These are phyloP conservation scores for Sugiyamaella floridensis DNA, from an alignment of 805 yeast genomes.

Conservation along the genomic window DNA sequence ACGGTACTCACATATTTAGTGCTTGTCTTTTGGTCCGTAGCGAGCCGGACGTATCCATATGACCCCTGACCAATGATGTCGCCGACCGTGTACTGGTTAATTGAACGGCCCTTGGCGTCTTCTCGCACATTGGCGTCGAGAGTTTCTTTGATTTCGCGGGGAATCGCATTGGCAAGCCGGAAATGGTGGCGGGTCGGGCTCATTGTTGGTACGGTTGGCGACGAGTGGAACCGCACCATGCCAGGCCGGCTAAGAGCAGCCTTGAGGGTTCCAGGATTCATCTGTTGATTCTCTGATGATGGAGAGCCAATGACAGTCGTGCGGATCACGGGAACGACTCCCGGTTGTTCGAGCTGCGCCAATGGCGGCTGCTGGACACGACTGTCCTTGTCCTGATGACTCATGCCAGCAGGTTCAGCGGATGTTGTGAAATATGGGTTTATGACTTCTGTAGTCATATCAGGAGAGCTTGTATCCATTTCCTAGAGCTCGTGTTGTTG, in stretches of 20 bases:
- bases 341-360: not conserved
- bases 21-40: conserved; percentile 58
- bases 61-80: conserved; percentile 83
- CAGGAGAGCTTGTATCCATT: too few species aligned
- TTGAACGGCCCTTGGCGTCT: conserved; percentile 25
- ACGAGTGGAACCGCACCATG: conserved; percentile 30
- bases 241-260: conserved; percentile 22
- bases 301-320: not conserved
- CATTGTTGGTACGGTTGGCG: conserved; percentile 24
- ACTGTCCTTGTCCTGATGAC: not conserved
- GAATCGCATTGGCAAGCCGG: conserved; percentile 28
- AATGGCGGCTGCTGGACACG: not conserved
- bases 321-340: not conserved
- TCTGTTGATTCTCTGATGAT: not conserved
- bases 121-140: conserved; percentile 24
- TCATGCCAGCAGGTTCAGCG: too few species aligned
- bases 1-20: conserved; percentile 24
- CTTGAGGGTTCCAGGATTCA: not conserved
- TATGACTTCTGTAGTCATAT: too few species aligned
- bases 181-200: conserved; percentile 33
- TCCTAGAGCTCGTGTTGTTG: too few species aligned
- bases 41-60: conserved; percentile 81
- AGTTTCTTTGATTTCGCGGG: conserved; percentile 31
- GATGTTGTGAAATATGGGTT: too few species aligned
- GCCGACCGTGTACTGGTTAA: conserved; percentile 53